phyloP scores from a whole-genome alignment of 345 rosid species.

The Alliaria petiolata region DNA sequence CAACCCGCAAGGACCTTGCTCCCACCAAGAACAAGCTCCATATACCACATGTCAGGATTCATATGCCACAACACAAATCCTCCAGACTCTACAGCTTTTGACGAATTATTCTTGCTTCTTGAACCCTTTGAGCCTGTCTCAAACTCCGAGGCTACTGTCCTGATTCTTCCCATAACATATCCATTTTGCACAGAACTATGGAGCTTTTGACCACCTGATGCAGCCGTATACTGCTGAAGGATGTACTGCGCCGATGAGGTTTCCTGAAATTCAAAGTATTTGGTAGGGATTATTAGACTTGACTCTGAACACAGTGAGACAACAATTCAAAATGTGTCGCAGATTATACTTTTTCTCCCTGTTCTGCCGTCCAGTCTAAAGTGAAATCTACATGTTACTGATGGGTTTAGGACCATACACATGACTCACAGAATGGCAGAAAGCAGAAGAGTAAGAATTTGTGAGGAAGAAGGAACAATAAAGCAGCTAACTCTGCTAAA shows the following conservation, averaged over 20 bases:
- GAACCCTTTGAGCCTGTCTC: slow-evolving; percentile 63
- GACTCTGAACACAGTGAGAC: background rate
- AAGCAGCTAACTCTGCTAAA: background rate
- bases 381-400: no score
- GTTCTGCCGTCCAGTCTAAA: no score
- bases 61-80: slow-evolving; percentile 93
- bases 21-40: slow-evolving; percentile 77
- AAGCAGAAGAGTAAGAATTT: background rate
- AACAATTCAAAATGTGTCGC: background rate
- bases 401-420: no score
- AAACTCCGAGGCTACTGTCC: slow-evolving; percentile 72
- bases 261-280: slow-evolving; percentile 45
- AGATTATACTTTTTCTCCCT: no score
- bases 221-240: slow-evolving; percentile 82
- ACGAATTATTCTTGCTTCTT: slow-evolving; percentile 47
- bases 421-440: no score
- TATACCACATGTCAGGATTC: slow-evolving; percentile 89
- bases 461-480: background rate
- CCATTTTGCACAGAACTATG: slow-evolving; percentile 71
- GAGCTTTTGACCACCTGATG: slow-evolving; percentile 75
- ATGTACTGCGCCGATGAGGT: slow-evolving; percentile 83
- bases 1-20: slow-evolving; percentile 83
- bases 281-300: background rate
- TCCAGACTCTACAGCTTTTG: slow-evolving; percentile 69
- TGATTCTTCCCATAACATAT: slow-evolving; percentile 81